Percentiles rank a stretch among this genome's conserved stretches.
phyloP scores from a whole-genome alignment of 768 basidiomycete genomes.

The Sutorius australiensis region DNA sequence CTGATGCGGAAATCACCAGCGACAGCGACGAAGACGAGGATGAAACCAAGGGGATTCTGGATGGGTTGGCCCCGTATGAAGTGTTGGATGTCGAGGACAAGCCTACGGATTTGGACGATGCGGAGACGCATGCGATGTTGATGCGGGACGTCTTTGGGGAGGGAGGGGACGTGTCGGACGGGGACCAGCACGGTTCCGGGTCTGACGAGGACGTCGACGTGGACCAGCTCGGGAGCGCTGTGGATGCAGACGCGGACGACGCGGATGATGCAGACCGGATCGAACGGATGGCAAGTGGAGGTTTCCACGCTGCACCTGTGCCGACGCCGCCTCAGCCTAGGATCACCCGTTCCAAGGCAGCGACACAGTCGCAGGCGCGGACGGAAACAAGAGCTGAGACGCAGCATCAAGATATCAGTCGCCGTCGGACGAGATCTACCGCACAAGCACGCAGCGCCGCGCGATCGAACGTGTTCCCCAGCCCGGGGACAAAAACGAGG shows the following conservation, averaged over 20 bases:
- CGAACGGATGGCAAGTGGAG: slow-evolving; percentile 11
- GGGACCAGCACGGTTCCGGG: neutral
- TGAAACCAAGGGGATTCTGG: neutral
- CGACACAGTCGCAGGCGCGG: neutral
- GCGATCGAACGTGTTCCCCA: slow-evolving; percentile 6
- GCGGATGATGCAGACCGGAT: slow-evolving; percentile 12
- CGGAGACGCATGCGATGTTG: slow-evolving; percentile 23
- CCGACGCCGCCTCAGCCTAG: neutral
- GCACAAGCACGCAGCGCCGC: neutral
- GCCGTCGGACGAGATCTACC: slow-evolving; percentile 9
- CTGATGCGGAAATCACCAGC: neutral
- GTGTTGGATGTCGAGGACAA: slow-evolving; percentile 3
- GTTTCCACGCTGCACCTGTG: neutral
- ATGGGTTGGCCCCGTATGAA: slow-evolving; percentile 9
- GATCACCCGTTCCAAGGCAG: slow-evolving; percentile 11
- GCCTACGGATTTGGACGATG: slow-evolving; percentile 29
- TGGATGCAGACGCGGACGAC: neutral
- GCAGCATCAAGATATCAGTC: neutral
- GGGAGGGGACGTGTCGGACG: neutral
- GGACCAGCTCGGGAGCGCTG: neutral
- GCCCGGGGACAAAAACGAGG: slow-evolving; percentile 13
- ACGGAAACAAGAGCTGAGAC: neutral
- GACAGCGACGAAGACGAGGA: neutral
- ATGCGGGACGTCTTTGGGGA: neutral
- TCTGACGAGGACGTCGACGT: neutral